Evolutionary conservation across 1,284 basidiomycete species (phyloP), one percentile per base, ranked within the genome.

Genomic region (Apiotrichum brassicae): DNA sequence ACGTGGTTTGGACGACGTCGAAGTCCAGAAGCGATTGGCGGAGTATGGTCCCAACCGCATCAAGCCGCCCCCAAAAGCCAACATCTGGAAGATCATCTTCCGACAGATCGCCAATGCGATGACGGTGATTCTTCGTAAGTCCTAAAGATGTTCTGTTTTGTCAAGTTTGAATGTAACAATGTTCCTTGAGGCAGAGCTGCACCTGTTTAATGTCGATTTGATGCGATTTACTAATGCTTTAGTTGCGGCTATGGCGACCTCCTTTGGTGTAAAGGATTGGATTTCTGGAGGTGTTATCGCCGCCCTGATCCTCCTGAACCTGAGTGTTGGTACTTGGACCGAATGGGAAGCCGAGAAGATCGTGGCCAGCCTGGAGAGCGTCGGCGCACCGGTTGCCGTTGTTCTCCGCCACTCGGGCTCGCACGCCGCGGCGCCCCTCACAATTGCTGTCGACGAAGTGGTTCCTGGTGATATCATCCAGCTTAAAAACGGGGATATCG

Each of bases 241-340:
- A 46, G 69, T 84, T 48, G 77, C 78, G 23, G 82, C 81, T 20
- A 77, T 84, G 73, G 78, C 78, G 11, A 76, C 83, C 19, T 82
- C 81, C 9, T 81, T 84, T 53, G 82, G 78, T 48, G 79, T 81
- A n/a, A 70, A 77, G 57, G 80, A 81, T 49, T 85, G 78, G 72
- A 79, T 84, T 52, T 81, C 81, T 61, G 82, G 80, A 28, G 81
- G 79, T 44, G 82, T 84, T 34, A 81, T 84, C 51, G 79, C 79
- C 14, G 81, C 79, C 30, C 78, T 85, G 24, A 80, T 84, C 35
- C 66, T 78, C 33, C 69, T 83, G 45, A 82, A 81, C 63, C 71
- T 76, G 22, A 70, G 71, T 58, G 72, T 75, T 24, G 74, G 72
- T 25, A 63, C 66, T 46, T 61, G 58, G 47, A 69, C 65, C 37